Percentiles rank a stretch among this genome's conserved stretches.
These are phyloP conservation scores for Emmonsiellopsis sp. DNA, from an alignment of 2,329 filamentous ascomycete species.

Conservation along the genomic window DNA sequence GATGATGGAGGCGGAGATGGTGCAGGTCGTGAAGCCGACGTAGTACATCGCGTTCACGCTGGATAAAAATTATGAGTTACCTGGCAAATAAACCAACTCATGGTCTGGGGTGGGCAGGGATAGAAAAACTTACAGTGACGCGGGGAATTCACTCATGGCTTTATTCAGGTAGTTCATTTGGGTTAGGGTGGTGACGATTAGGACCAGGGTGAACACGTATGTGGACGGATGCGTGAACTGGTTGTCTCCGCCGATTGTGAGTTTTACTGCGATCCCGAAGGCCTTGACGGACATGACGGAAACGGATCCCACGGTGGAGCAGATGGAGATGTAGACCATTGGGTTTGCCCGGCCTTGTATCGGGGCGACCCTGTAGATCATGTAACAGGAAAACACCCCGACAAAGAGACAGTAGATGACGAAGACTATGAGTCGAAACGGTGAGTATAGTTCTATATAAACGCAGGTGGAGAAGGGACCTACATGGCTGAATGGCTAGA, in stretches of 20 bases:
- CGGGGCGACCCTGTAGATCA: slow-evolving; percentile 94
- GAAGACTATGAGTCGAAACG: slow-evolving; percentile 55
- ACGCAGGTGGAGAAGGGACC: slow-evolving; percentile 14
- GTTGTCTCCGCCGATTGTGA: slow-evolving; percentile 87
- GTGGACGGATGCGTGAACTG: slow-evolving; percentile 93
- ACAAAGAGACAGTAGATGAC: slow-evolving; percentile 76
- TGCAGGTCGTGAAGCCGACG: slow-evolving; percentile 92
- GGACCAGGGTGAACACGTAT: slow-evolving; percentile 94
- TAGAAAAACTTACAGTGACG: slow-evolving; percentile 68
- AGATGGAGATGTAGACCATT: slow-evolving; percentile 92
- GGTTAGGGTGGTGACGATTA: slow-evolving; percentile 83
- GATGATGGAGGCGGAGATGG: slow-evolving; percentile 88
- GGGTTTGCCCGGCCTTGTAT: slow-evolving; percentile 90
- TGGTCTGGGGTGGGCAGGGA: neutral
- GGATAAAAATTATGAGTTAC: slow-evolving; percentile 6
- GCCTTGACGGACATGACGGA: slow-evolving; percentile 99
- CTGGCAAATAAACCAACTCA: neutral
- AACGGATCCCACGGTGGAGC: slow-evolving; percentile 90
- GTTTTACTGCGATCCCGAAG: slow-evolving; percentile 92
- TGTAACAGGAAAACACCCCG: slow-evolving; percentile 72
- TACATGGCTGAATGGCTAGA: slow-evolving; percentile 86
- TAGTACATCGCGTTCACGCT: slow-evolving; percentile 96
- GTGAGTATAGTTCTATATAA: neutral
- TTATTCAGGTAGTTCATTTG: slow-evolving; percentile 99
- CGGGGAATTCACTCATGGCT: slow-evolving; percentile 89